Percentiles rank a stretch among this genome's conserved stretches.
Conservation (phyloP, 441 rosid species). For the Eruca vesicaria region DNA sequence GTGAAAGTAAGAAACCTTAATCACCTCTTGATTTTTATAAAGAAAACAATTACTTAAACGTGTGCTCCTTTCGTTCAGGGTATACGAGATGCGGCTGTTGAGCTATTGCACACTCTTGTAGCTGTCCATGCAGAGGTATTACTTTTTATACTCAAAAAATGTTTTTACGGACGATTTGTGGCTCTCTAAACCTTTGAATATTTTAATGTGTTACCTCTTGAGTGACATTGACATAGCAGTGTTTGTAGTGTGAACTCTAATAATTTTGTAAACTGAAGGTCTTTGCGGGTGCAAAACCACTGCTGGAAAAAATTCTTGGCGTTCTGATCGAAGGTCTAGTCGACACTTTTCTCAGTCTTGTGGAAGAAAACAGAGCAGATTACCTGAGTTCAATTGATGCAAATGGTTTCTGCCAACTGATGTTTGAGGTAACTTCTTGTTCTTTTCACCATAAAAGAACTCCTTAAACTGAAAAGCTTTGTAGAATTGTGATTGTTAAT, state of each 20-base stretch:
- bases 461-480: neutral
- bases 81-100: conserved; percentile 93
- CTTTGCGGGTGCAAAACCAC: conserved; percentile 93
- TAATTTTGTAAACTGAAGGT: conserved; percentile 46
- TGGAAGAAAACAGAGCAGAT: conserved; percentile 62
- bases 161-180: neutral
- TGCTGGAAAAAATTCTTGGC: conserved; percentile 92
- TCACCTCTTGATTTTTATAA: neutral
- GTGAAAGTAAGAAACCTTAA: conserved; percentile 62
- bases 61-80: conserved; percentile 54
- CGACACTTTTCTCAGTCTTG: conserved; percentile 83
- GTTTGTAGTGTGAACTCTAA: neutral
- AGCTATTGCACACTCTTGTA: conserved; percentile 85
- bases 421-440: conserved; percentile 74
- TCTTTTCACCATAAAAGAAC: conserved; percentile 15
- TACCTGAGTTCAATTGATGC: conserved; percentile 76
- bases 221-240: neutral
- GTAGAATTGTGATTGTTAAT: conserved; percentile 16
- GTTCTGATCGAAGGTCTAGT: conserved; percentile 93
- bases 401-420: conserved; percentile 97
- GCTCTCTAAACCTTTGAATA: neutral
- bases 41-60: neutral
- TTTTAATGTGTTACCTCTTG: neutral
- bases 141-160: neutral
- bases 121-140: conserved; percentile 92